These are phyloP conservation scores for Leccinum solheimii DNA, from an alignment of 1,284 basidiomycete species.

Conservation along the genomic window DNA sequence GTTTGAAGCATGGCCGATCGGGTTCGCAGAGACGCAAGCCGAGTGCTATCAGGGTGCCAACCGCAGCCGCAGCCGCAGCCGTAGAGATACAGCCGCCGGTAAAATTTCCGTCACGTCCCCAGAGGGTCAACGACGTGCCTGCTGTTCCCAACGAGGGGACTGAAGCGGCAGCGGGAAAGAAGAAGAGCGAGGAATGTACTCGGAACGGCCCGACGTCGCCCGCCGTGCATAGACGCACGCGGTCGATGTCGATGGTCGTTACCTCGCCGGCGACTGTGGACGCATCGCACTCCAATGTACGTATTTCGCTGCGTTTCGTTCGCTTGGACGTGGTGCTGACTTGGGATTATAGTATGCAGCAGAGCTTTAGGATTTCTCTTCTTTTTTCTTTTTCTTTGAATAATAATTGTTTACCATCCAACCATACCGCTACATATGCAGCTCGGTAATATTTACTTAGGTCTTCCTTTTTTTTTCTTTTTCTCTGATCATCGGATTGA, in stretches of 20 bases:
- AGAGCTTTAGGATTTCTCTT: conserved; percentile 19
- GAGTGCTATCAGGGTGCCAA: background rate
- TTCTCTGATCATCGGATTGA: conserved; percentile 4
- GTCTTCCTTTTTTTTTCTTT: background rate
- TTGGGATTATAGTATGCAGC: conserved; percentile 23
- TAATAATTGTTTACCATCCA: background rate
- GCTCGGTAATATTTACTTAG: conserved; percentile 3
- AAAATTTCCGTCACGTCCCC: background rate
- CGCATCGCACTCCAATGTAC: conserved; percentile 18
- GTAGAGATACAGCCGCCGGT: background rate
- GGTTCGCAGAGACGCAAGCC: conserved; percentile 11
- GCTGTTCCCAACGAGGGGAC: background rate
- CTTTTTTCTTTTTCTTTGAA: background rate
- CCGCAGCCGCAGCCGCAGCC: background rate
- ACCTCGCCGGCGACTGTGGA: conserved; percentile 27
- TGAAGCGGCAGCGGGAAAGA: background rate
- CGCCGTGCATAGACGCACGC: conserved; percentile 27
- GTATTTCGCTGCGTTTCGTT: background rate
- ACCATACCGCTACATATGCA: conserved; percentile 2
- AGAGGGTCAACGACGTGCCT: background rate
- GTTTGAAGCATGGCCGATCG: conserved; percentile 10
- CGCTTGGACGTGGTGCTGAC: conserved; percentile 4
- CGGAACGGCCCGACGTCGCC: conserved; percentile 13
- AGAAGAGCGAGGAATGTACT: background rate
- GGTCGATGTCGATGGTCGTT: conserved; percentile 28